These are phyloP conservation scores for Bipolaris sorokiniana DNA, from an alignment of 2,329 filamentous ascomycete genomes.

Conservation along the genomic window DNA sequence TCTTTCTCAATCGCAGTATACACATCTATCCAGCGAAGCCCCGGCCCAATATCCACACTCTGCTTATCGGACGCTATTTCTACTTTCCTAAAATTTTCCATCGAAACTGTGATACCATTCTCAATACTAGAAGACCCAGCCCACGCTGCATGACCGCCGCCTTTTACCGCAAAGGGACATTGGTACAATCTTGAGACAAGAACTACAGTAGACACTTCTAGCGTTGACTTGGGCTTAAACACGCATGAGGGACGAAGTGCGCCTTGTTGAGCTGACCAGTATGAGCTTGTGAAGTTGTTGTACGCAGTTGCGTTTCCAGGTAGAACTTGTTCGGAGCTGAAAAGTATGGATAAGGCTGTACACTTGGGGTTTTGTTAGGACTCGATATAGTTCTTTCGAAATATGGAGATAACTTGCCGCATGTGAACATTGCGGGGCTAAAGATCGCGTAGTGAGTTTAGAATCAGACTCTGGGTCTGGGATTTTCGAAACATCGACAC, in stretches of 20 bases:
- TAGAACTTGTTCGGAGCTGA: constrained; percentile 17
- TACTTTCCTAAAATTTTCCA: constrained; percentile 41
- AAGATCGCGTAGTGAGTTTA: not conserved
- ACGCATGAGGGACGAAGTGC: constrained; percentile 28
- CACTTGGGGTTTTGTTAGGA: constrained; percentile 16
- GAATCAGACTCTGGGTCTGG: not conserved
- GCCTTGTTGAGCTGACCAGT: constrained; percentile 36
- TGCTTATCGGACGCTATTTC: constrained; percentile 30
- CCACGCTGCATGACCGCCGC: constrained; percentile 52
- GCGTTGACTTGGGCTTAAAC: constrained; percentile 21
- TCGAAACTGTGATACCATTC: constrained; percentile 52
- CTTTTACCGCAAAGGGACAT: constrained; percentile 51
- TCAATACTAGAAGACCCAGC: constrained; percentile 51
- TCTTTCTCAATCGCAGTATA: constrained; percentile 35
- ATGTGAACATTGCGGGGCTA: not conserved
- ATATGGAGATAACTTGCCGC: not conserved
- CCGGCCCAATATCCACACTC: constrained; percentile 33
- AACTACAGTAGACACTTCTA: constrained; percentile 21
- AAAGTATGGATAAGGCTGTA: constrained; percentile 22
- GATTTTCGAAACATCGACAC: constrained; percentile 3
- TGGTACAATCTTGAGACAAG: constrained; percentile 22
- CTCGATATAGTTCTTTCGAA: not conserved
- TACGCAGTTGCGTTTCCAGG: constrained; percentile 13
- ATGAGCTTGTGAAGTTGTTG: constrained; percentile 12
- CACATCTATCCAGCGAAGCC: constrained; percentile 37